Base-by-base conservation (phyloP, 2,329 filamentous ascomycete species). In the Neoarthrinium moseri region DNA sequence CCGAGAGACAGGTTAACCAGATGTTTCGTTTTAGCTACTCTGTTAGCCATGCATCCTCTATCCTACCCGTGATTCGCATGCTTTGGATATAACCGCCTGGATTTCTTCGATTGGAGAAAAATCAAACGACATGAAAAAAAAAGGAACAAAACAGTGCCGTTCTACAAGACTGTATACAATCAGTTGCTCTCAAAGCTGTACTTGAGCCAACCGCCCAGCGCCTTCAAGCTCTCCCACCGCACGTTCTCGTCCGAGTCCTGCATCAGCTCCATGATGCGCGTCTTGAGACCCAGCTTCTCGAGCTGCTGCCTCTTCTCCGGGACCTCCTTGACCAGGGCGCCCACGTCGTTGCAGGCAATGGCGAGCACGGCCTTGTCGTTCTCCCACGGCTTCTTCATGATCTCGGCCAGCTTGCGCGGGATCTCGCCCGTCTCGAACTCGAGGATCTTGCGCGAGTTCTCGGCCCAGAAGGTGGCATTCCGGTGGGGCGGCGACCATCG, bases 401-500 rank as follows among this genome's bases (percentile, higher is more conserved):
- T 95, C 57, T 91, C 87, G n/a, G 86, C 88, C 46, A 96, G 74
- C 71, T 89, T 87, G 61, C 84, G 84, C 30, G 87, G 82, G 43
- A 96, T 75, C 54, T 84, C 85, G 26, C 88, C 89, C 53, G 90
- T 87, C 63, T 91, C 84, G 53, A 87, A 82, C 42, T 96, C 90
- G 47, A 96, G 74, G 53, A 96, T 95, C 59, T 85, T 86, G 48
- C 87, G 83, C 6, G 91, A 89, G 58, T 96, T 96, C 58, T 96
- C 91, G 34, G 84, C 83, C 91, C 91, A 96, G 72, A 96, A 96
- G 5, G 85, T 81, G 36, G 84, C 78, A 71, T 86, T 92, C 57
- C 88, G 85, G 69, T 96, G 91, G 30, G 91, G 91, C 23, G 91
- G 91, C 5, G 89, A 94, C 91, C 91, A 96, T 60, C 90, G 86